Percentiles rank a stretch among this genome's conserved stretches.
Conservation (phyloP, 345 rosid genomes). For the Cardiospermum halicacabum region DNA sequence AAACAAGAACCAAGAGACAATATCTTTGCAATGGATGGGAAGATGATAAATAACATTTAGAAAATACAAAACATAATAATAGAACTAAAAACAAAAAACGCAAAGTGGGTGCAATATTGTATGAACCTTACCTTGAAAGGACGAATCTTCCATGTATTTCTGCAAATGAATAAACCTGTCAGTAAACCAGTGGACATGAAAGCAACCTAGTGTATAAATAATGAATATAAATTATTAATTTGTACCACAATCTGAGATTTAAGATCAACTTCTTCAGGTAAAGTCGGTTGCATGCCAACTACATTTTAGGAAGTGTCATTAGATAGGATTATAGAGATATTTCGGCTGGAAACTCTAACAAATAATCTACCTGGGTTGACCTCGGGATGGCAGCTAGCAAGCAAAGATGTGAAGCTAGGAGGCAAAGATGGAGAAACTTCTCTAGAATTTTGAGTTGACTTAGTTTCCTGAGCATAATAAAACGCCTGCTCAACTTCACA, state of each 20-base stretch:
- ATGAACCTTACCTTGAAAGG: conserved; percentile 66
- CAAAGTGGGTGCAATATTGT: conserved; percentile 3
- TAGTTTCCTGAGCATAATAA: conserved; percentile 20
- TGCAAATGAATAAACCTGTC: conserved; percentile 30
- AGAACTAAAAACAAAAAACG: background rate
- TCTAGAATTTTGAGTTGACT: conserved; percentile 18
- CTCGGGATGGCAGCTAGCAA: conserved; percentile 48
- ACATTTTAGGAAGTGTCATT: conserved; percentile 18
- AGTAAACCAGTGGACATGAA: conserved; percentile 9
- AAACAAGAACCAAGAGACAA: background rate
- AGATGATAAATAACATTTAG: too few species aligned
- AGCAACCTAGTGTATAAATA: too few species aligned
- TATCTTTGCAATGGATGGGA: background rate
- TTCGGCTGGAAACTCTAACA: conserved; percentile 2
- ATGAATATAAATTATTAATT: background rate
- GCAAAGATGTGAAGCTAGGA: conserved; percentile 77
- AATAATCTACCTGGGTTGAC: conserved; percentile 42
- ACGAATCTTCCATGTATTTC: conserved; percentile 79
- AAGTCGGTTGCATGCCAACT: conserved; percentile 32
- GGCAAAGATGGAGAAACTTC: conserved; percentile 39
- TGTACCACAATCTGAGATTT: conserved; percentile 74
- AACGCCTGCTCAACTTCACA: conserved; percentile 37
- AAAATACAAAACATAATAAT: too few species aligned
- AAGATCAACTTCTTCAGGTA: conserved; percentile 40
- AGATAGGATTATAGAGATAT: conserved; percentile 12